Base-by-base conservation (phyloP, 2,329 filamentous ascomycete genomes). In the Colletotrichum paranaense region DNA sequence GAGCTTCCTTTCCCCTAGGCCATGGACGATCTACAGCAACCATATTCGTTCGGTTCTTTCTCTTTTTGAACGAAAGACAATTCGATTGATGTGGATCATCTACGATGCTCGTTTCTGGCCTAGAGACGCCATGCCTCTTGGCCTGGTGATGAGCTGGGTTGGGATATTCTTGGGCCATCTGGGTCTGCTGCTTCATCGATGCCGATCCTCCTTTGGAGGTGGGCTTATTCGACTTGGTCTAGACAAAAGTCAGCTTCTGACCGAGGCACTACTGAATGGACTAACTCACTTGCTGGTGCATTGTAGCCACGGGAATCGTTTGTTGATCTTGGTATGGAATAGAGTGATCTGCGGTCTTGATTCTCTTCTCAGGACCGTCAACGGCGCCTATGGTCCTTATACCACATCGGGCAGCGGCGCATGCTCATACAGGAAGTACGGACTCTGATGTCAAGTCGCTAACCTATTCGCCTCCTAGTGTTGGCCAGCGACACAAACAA, bases 11-110 rank as follows among this genome's bases (percentile, higher is more conserved):
- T 1, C 8, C 16, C 28, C 14, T 16, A 11, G 3, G 9, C 46
- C 62, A 64, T 5, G 46, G 62, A 24, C 62, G 49, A 12, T 64
- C 30, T n/a, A 55, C 9, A 7, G 14, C 49, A 26, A 64, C 49
- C 62, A 64, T 12, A 28, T 26, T 22, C 5, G 2, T 30, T 24
- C 7, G 14, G 6, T 7, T 2, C 32, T 19, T 24, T 14, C 24
- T n/a, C 4, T 22, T 19, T 19, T 24, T 26, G 14, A n/a, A 53
- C 3, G 6, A 7, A 7, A 12, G 16, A 12, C 6, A 19, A n/a
- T 49, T 49, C 19, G 42, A 5, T 3, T 9, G 19, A 11, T 1
- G 7, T 4, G 42, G 4, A 11, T 22, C 42, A n/a, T 49, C 1
- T 49, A 49, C 3, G 7, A 9, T 7, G 42, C 42, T 35, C 32